These are phyloP conservation scores for Nothopassalora personata DNA, from an alignment of 2,329 filamentous ascomycete genomes.

Conservation along the genomic window DNA sequence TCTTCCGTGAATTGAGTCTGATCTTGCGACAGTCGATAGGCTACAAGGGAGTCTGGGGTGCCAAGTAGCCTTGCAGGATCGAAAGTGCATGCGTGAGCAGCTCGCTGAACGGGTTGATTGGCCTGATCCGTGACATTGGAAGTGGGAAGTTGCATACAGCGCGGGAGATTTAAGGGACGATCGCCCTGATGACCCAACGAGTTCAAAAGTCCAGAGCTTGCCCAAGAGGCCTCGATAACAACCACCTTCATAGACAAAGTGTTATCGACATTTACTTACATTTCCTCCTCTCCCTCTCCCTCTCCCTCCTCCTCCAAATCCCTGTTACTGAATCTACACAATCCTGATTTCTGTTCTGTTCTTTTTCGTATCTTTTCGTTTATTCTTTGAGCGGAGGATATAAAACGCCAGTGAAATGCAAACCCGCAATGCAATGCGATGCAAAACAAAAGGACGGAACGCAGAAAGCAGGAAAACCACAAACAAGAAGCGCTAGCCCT, in stretches of 20 bases:
- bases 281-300: background rate
- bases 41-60: no score
- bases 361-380: background rate
- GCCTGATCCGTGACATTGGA: no score
- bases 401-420: slow-evolving; percentile 22
- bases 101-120: no score
- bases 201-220: no score
- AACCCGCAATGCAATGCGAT: slow-evolving; percentile 12
- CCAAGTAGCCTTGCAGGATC: no score
- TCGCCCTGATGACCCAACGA: no score
- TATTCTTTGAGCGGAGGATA: slow-evolving; percentile 19
- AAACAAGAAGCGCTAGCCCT: slow-evolving; percentile 2
- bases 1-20: no score
- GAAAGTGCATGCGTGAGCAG: no score
- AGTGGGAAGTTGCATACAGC: no score
- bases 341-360: background rate
- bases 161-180: no score
- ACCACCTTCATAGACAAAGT: background rate
- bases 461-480: slow-evolving; percentile 2
- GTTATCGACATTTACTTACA: background rate
- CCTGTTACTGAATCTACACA: background rate
- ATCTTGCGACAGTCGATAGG: no score
- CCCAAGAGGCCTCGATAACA: background rate
- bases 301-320: background rate
- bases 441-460: slow-evolving; percentile 13